Percentiles rank a stretch among this genome's conserved stretches.
These are phyloP conservation scores for Xerocomellus chrysenteron DNA, from an alignment of 768 basidiomycete species.

Conservation along the genomic window DNA sequence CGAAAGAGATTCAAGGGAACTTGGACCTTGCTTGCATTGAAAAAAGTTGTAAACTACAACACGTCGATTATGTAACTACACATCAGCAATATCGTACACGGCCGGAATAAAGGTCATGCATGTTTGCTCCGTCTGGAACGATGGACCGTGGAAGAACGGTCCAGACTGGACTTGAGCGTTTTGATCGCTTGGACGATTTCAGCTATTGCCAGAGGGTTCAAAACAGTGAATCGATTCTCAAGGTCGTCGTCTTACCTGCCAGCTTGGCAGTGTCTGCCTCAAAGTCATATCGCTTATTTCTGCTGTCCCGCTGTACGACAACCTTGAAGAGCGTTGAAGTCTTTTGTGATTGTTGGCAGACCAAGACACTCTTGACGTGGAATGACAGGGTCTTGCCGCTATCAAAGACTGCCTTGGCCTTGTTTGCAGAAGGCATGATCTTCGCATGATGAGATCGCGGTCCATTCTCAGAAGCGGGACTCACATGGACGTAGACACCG, in stretches of 20 bases:
- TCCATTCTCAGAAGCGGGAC: conserved; percentile 18
- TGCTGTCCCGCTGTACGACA: conserved; percentile 69
- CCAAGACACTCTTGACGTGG: conserved; percentile 83
- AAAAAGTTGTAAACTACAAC: neutral
- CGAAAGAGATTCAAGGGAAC: no score
- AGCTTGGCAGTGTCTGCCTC: conserved; percentile 86
- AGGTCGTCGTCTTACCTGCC: conserved; percentile 54
- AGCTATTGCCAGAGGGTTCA: conserved; percentile 36
- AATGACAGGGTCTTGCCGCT: conserved; percentile 90
- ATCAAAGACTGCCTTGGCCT: conserved; percentile 79
- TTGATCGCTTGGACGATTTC: conserved; percentile 79
- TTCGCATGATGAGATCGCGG: conserved; percentile 30
- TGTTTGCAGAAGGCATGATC: conserved; percentile 88
- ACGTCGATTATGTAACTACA: no score
- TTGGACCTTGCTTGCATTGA: neutral
- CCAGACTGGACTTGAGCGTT: conserved; percentile 59
- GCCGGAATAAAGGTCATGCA: neutral
- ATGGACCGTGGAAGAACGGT: conserved; percentile 62
- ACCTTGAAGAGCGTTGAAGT: conserved; percentile 85
- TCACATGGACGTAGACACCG: conserved; percentile 87
- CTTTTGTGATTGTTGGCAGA: conserved; percentile 82
- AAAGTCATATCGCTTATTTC: conserved; percentile 93
- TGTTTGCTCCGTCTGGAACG: conserved; percentile 53
- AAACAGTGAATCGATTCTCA: neutral
- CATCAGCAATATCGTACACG: no score